Conservation (phyloP, 768 basidiomycete species). For the Holtermannia corniformis region DNA sequence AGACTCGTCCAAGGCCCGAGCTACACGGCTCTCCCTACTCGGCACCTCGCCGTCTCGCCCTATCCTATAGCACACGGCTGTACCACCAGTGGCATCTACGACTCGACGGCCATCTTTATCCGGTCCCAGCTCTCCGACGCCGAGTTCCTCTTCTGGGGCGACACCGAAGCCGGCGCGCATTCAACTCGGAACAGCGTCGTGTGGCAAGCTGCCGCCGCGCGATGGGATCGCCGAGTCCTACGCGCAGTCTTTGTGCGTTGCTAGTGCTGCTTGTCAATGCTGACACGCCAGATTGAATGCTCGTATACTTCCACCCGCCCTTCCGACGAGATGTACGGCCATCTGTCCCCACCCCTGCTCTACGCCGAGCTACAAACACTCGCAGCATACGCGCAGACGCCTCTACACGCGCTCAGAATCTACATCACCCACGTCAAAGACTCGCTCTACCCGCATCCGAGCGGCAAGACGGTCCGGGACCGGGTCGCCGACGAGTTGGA, state of each 20-base stretch:
- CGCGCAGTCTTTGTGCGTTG: constrained; percentile 65
- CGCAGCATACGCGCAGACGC: constrained; percentile 38
- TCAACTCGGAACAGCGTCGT: too few species aligned
- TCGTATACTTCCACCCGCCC: constrained; percentile 69
- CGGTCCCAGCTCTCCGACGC: constrained; percentile 47
- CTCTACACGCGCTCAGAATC: constrained; percentile 43
- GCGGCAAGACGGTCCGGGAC: constrained; percentile 49
- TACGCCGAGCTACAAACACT: constrained; percentile 58
- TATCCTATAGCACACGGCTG: constrained; percentile 66
- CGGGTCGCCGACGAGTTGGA: constrained; percentile 67
- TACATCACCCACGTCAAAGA: constrained; percentile 86
- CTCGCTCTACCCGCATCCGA: constrained; percentile 45
- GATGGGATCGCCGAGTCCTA: constrained; percentile 42
- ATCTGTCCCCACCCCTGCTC: constrained; percentile 72
- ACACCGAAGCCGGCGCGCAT: constrained; percentile 58
- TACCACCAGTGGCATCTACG: constrained; percentile 50
- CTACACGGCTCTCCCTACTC: background rate
- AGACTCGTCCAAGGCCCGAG: background rate
- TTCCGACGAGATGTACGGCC: constrained; percentile 65
- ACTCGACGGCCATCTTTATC: constrained; percentile 77
- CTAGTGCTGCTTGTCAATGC: background rate
- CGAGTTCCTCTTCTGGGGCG: constrained; percentile 92
- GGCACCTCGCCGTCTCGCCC: constrained; percentile 47
- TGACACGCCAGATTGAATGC: constrained; percentile 55
- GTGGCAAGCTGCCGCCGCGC: constrained; percentile 3